phyloP scores from a whole-genome alignment of 23 red algal genomes.

The Gracilaria vermiculophylla region DNA sequence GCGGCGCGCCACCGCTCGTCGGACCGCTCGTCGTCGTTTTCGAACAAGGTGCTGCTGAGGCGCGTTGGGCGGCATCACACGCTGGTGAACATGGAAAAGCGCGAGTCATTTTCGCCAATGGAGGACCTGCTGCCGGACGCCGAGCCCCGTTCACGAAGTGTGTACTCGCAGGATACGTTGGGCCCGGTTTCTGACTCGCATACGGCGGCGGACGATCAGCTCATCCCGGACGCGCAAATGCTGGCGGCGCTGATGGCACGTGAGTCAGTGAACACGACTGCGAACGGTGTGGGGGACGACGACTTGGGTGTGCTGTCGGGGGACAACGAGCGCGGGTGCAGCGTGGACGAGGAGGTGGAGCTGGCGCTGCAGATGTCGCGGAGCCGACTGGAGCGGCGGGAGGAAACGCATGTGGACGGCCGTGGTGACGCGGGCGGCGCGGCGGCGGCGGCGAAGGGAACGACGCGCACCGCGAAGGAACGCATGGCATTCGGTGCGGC shows the following conservation, averaged over 20 bases:
- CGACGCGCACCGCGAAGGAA: neutral
- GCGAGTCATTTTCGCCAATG: neutral
- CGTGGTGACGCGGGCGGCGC: too few species aligned
- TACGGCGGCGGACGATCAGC: neutral
- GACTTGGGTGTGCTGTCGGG: neutral
- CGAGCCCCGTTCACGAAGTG: neutral
- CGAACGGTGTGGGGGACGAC: neutral
- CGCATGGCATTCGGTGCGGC: conserved; percentile 27
- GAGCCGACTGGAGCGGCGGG: too few species aligned
- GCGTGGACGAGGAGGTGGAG: too few species aligned
- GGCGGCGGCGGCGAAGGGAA: neutral
- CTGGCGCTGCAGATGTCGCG: neutral
- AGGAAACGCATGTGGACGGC: neutral
- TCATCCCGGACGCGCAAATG: conserved; percentile 11
- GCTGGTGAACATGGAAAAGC: neutral
- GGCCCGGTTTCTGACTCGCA: neutral
- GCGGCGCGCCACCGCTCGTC: neutral
- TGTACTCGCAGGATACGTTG: conserved; percentile 26
- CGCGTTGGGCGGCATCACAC: neutral
- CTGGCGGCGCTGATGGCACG: conserved; percentile 23
- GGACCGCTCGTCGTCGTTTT: neutral
- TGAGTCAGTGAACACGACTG: neutral
- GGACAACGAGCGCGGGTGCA: too few species aligned
- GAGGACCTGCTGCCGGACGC: neutral
- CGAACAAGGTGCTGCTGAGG: neutral